A percentile compares a stretch with the other conserved stretches of the same genome.
Conservation (phyloP, 345 rosid species). For the Citrus hindsii region DNA sequence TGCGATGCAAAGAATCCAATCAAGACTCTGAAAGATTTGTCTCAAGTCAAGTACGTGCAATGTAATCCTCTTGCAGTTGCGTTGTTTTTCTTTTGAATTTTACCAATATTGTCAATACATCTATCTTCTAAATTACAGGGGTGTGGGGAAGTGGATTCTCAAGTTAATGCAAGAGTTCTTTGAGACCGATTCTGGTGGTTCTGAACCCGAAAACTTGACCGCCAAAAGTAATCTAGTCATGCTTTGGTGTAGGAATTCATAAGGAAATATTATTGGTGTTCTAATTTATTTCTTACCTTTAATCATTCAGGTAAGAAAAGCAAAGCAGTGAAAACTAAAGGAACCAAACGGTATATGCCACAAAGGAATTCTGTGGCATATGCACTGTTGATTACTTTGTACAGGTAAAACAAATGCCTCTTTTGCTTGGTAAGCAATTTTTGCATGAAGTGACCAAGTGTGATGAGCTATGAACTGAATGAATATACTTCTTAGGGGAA, state of each 20-base stretch:
- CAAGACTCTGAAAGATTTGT: slow-evolving; percentile 66
- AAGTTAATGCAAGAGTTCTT: slow-evolving; percentile 66
- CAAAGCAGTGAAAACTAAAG: slow-evolving; percentile 44
- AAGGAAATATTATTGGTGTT: background rate
- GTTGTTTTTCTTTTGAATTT: background rate
- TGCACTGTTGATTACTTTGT: slow-evolving; percentile 71
- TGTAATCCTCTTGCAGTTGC: background rate
- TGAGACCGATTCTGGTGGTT: slow-evolving; percentile 34
- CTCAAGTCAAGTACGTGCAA: slow-evolving; percentile 58
- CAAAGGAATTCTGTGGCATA: slow-evolving; percentile 82
- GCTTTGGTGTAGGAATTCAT: background rate
- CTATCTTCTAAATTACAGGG: slow-evolving; percentile 35
- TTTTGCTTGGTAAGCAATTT: background rate
- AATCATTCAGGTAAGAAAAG: slow-evolving; percentile 41
- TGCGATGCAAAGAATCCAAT: slow-evolving; percentile 55
- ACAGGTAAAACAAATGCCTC: slow-evolving; percentile 45
- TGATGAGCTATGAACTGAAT: slow-evolving; percentile 10
- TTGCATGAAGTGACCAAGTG: background rate
- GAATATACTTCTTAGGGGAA: slow-evolving; percentile 42
- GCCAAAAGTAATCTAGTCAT: slow-evolving; percentile 31
- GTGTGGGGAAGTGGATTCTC: slow-evolving; percentile 87
- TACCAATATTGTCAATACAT: background rate
- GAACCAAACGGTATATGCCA: slow-evolving; percentile 57
- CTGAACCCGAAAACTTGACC: slow-evolving; percentile 52
- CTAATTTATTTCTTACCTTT: background rate